Evolutionary conservation across 2,329 filamentous ascomycete species (phyloP).

Genomic region (Paraconiothyrium sp.): DNA sequence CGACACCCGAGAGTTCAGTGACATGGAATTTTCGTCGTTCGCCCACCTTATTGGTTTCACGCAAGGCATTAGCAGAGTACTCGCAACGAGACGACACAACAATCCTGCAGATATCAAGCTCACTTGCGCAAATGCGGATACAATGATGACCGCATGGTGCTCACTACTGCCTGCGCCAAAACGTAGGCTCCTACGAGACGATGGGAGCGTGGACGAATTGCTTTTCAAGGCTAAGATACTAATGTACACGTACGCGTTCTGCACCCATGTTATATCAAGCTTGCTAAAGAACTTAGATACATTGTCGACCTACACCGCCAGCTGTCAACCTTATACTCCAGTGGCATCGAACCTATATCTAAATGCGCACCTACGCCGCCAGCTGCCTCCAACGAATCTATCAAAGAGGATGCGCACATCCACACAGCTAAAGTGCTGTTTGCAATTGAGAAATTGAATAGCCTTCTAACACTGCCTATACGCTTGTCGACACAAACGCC

Average conservation of each 20-base stretch:
- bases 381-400: constrained; percentile 21
- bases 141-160: constrained; percentile 74
- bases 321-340: constrained; percentile 28
- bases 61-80: constrained; percentile 76
- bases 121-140: constrained; percentile 50
- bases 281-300: constrained; percentile 23
- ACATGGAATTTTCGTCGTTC: constrained; percentile 81
- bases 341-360: constrained; percentile 31
- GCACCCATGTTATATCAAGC: neutral
- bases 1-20: constrained; percentile 75
- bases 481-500: constrained; percentile 33
- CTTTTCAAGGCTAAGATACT: constrained; percentile 75
- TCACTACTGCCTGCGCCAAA: constrained; percentile 78
- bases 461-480: constrained; percentile 34
- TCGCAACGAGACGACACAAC: constrained; percentile 51
- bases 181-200: constrained; percentile 70
- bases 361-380: constrained; percentile 35
- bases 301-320: constrained; percentile 34
- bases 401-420: constrained; percentile 23
- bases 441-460: constrained; percentile 29
- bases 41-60: constrained; percentile 81
- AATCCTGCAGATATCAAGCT: constrained; percentile 25
- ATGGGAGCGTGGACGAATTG: constrained; percentile 81
- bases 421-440: constrained; percentile 37
- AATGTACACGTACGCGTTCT: constrained; percentile 27